A percentile compares a stretch with the other conserved stretches of the same genome.
Evolutionary conservation across 352 stramenopile genomes (phyloP).

Genomic region (Phytophthora pinifolia): DNA sequence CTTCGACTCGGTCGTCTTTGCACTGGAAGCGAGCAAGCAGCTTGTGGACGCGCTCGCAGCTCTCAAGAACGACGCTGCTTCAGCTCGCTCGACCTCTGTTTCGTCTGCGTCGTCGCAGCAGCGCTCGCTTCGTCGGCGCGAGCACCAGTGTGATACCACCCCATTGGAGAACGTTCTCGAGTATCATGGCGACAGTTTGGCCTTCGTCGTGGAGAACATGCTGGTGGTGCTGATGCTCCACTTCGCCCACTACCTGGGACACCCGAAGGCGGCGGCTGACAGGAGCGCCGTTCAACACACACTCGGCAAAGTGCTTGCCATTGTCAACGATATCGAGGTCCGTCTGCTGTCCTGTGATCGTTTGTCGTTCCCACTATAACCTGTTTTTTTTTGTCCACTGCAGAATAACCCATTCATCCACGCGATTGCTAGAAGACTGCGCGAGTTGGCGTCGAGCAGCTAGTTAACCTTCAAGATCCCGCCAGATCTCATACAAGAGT

Average conservation of each 20-base stretch:
- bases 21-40: conserved; percentile 53
- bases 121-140: conserved; percentile 27
- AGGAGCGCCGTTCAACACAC: conserved; percentile 43
- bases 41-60: conserved; percentile 32
- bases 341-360: conserved; percentile 7
- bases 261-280: conserved; percentile 30
- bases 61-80: conserved; percentile 22
- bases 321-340: conserved; percentile 70
- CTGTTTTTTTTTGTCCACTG: neutral
- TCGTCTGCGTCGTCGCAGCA: conserved; percentile 23
- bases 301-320: conserved; percentile 68
- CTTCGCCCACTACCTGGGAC: conserved; percentile 60
- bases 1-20: conserved; percentile 48
- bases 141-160: conserved; percentile 41
- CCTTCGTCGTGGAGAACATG: conserved; percentile 82
- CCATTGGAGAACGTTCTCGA: conserved; percentile 62
- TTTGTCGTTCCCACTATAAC: conserved; percentile 7
- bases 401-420: conserved; percentile 74
- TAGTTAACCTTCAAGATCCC: conserved; percentile 18
- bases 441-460: conserved; percentile 48
- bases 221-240: conserved; percentile 68
- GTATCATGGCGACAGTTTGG: conserved; percentile 74
- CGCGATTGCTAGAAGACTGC: conserved; percentile 63
- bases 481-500: conserved; percentile 2
- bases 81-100: conserved; percentile 16